Conservation (phyloP, 179 eudicot species). For the Beta lomatogona region DNA sequence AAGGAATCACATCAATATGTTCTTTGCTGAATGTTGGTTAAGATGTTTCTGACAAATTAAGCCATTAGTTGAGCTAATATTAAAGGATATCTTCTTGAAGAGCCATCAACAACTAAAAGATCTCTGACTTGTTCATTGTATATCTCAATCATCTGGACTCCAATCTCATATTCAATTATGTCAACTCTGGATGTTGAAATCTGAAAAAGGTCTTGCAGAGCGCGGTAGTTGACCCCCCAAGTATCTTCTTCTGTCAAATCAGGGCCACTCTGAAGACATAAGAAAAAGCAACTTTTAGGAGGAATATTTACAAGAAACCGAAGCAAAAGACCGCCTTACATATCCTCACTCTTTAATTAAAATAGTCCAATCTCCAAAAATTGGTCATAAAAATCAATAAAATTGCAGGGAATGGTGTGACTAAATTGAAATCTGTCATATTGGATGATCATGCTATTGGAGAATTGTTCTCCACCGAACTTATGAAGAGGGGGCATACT, state of each 20-base stretch:
- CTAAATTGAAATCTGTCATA: not conserved
- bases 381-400: not conserved
- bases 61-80: not conserved
- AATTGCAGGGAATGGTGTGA: not conserved
- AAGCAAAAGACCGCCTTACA: not conserved
- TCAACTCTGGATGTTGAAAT: slow-evolving; percentile 67
- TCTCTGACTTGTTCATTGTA: slow-evolving; percentile 99
- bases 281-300: slow-evolving; percentile 9
- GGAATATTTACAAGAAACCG: not conserved
- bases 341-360: not conserved
- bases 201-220: slow-evolving; percentile 73
- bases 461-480: too few species aligned
- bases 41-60: not conserved
- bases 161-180: slow-evolving; percentile 68
- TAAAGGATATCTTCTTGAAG: slow-evolving; percentile 85
- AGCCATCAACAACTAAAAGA: slow-evolving; percentile 79
- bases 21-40: not conserved
- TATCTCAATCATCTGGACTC: slow-evolving; percentile 96
- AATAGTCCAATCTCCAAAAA: not conserved
- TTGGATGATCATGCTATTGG: not conserved
- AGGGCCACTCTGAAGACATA: slow-evolving; percentile 78
- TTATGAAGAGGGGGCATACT: too few species aligned
- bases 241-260: slow-evolving; percentile 76
- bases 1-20: slow-evolving; percentile 38
- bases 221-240: slow-evolving; percentile 97